Base-by-base conservation (phyloP, 768 basidiomycete genomes). In the Phaeolepiota aurea region DNA sequence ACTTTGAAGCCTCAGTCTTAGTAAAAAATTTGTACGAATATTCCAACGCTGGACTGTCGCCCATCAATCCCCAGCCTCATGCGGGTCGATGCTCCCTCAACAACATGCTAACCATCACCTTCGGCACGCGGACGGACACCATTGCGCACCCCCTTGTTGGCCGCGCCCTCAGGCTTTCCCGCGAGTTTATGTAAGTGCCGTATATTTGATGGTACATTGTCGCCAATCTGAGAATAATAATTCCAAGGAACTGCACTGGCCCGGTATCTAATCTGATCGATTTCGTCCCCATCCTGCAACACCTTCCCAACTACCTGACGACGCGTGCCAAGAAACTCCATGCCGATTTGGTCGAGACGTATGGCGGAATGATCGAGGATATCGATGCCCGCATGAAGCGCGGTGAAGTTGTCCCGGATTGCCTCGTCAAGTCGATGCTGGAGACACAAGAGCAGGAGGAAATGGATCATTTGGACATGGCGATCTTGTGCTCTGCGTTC, bases 211-310 rank as follows among this genome's bases (percentile, higher is more conserved):
- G 11, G 4, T 13, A 21, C 44, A 30, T 20, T 32, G 32, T 31
- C n/a, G n/a, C n/a, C n/a, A n/a, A n/a, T n/a, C n/a, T n/a, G n/a
- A n/a, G n/a, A n/a, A n/a, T n/a, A n/a, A n/a, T n/a, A 3, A 20
- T 32, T 16, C 12, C 4, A 25, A 65, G 65, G 61, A 64, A 68
- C 49, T 57, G 56, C 41, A 64, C 64, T 37, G 70, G 70, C 11
- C 68, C 71, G 0, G 54, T 64, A 18, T 67, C 70, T 1, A 73
- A 73, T 43, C 36, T 64, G 11, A 59, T 64, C 20, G 72, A 74
- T 48, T 74, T 72, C 40, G 41, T 73, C 2, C 58, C 61, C 11
- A 42, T 63, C 7, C 62, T 73, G 15, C 71, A 71, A 31, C 49
- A 50, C 28, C 34, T 72, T 1, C 70, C 68, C 1, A 65, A 56